A percentile compares a stretch with the other conserved stretches of the same genome.
These are phyloP conservation scores for Trichoderma aggressivum DNA, from an alignment of 2,329 filamentous ascomycete species.

Conservation along the genomic window DNA sequence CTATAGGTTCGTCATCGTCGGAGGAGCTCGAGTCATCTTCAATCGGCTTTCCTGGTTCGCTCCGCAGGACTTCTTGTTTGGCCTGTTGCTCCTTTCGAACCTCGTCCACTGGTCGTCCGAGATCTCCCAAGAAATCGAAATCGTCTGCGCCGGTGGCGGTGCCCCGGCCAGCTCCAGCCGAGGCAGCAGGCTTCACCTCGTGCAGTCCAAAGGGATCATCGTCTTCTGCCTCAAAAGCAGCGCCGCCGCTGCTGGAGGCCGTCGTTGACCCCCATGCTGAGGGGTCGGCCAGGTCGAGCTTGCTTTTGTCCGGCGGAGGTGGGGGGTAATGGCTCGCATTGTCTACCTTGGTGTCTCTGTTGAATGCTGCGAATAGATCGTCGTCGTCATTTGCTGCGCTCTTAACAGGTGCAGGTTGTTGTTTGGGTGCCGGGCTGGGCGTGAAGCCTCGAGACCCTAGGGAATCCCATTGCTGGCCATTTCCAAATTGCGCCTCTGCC, in stretches of 20 bases:
- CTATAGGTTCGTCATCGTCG: conserved; percentile 36
- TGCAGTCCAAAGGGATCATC: conserved; percentile 86
- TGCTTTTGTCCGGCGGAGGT: conserved; percentile 41
- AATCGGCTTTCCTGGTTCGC: conserved; percentile 55
- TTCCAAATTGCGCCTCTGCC: conserved; percentile 74
- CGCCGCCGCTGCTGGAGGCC: conserved; percentile 33
- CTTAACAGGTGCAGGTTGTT: conserved; percentile 23
- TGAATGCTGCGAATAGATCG: conserved; percentile 66
- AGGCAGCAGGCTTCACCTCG: conserved; percentile 49
- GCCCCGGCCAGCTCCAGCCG: conserved; percentile 24
- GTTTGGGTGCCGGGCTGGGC: conserved; percentile 26
- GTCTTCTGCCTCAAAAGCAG: conserved; percentile 59
- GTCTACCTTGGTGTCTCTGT: conserved; percentile 63
- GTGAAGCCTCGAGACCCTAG: conserved; percentile 56
- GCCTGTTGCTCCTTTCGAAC: conserved; percentile 48
- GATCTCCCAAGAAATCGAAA: conserved; percentile 63
- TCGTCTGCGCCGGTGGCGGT: conserved; percentile 45
- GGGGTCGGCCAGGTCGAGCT: conserved; percentile 52
- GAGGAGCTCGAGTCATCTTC: conserved; percentile 49
- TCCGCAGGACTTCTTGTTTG: conserved; percentile 30
- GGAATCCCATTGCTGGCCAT: conserved; percentile 71
- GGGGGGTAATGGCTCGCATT: conserved; percentile 64
- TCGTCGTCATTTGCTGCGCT: conserved; percentile 46
- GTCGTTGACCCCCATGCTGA: conserved; percentile 46
- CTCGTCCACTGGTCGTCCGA: conserved; percentile 63